These are phyloP conservation scores for Canavalia ensiformis DNA, from an alignment of 306 rosid genomes.

Conservation along the genomic window DNA sequence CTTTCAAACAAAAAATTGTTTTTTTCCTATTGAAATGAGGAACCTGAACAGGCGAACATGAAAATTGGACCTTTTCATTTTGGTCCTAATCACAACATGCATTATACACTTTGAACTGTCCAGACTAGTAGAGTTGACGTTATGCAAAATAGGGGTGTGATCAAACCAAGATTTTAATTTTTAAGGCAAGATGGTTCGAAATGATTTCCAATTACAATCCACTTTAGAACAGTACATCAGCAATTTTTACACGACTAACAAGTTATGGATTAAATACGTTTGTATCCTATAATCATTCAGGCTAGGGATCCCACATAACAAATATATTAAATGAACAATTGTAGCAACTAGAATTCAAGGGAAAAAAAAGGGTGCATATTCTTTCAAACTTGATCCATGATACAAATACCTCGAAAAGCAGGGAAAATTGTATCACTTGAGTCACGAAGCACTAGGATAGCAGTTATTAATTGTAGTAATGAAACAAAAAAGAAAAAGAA, in stretches of 20 bases:
- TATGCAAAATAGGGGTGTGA: neutral
- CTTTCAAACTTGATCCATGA: neutral
- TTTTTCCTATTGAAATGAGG: neutral
- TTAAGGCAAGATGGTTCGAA: neutral
- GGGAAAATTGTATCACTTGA: neutral
- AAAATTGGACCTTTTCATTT: neutral
- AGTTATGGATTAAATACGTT: neutral
- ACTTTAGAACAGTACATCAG: neutral
- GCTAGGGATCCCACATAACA: neutral
- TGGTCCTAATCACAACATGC: neutral
- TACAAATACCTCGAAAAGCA: neutral
- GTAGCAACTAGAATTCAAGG: neutral
- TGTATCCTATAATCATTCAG: neutral
- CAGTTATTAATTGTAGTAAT: neutral
- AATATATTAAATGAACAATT: neutral
- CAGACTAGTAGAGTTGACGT: neutral
- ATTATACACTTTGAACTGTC: neutral
- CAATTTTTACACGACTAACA: constrained; percentile 4
- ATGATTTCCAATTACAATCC: neutral
- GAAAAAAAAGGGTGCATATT: neutral
- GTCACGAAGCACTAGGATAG: neutral
- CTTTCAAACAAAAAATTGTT: neutral
- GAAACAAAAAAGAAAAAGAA: neutral
- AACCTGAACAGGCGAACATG: neutral
- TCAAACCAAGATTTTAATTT: neutral